phyloP scores from a whole-genome alignment of 140 eudicot genomes.

The Ambrosia hybrid region DNA sequence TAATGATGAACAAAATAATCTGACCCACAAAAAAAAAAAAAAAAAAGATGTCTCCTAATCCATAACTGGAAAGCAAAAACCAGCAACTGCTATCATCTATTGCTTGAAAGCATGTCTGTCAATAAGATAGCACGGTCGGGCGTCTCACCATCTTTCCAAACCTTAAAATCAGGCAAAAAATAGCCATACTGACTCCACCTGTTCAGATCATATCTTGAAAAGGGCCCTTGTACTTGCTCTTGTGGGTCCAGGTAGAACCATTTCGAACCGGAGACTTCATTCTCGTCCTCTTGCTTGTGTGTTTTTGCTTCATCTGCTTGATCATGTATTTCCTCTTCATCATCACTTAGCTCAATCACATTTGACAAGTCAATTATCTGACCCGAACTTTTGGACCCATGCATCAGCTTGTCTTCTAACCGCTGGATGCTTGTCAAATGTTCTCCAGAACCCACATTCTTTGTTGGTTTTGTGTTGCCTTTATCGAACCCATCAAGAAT shows the following conservation, averaged over 20 bases:
- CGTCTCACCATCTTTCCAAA: slow-evolving; percentile 61
- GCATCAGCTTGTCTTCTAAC: slow-evolving; percentile 26
- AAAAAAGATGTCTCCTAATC: slow-evolving; percentile 19
- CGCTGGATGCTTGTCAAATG: slow-evolving; percentile 13
- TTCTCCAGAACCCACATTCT: slow-evolving; percentile 21
- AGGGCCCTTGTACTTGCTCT: slow-evolving; percentile 63
- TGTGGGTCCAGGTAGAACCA: slow-evolving; percentile 80
- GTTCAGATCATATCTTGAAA: slow-evolving; percentile 47
- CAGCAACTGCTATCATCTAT: slow-evolving; percentile 15
- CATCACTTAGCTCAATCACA: slow-evolving; percentile 61
- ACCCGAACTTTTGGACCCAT: slow-evolving; percentile 11
- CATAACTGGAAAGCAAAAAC: slow-evolving; percentile 16
- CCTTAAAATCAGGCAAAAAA: slow-evolving; percentile 52
- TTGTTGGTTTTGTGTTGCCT: slow-evolving; percentile 11
- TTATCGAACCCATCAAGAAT: slow-evolving; percentile 15
- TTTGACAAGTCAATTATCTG: slow-evolving; percentile 6
- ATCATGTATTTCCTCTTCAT: slow-evolving; percentile 27
- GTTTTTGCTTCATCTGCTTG: background rate
- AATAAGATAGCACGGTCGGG: slow-evolving; percentile 44
- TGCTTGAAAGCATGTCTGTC: slow-evolving; percentile 43
- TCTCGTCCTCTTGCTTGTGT: background rate
- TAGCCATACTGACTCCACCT: slow-evolving; percentile 55
- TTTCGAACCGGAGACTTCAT: slow-evolving; percentile 9
- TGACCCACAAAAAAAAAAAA: slow-evolving; percentile 25
- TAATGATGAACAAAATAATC: slow-evolving; percentile 9